These are phyloP conservation scores for Hyphopichia buzzinii DNA, from an alignment of 1,139 yeast genomes.

Conservation along the genomic window DNA sequence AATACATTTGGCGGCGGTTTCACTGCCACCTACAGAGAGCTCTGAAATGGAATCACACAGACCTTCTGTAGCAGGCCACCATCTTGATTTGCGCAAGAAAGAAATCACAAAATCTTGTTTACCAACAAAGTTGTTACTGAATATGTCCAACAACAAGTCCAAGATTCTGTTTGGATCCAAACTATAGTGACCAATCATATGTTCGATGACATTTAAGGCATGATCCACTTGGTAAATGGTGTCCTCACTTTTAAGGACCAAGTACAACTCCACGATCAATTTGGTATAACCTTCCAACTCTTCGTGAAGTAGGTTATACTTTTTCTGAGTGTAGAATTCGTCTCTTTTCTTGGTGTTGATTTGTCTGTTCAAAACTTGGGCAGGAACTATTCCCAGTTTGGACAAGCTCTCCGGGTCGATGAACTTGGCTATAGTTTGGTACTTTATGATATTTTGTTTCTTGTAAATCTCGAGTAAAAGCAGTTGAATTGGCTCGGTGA, in stretches of 20 bases:
- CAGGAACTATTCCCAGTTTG: slow-evolving; percentile 38
- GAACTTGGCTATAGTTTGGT: slow-evolving; percentile 34
- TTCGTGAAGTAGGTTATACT: slow-evolving; percentile 74
- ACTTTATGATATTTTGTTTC: slow-evolving; percentile 32
- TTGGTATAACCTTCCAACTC: slow-evolving; percentile 80
- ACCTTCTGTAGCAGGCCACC: slow-evolving; percentile 58
- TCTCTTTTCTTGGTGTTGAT: slow-evolving; percentile 49
- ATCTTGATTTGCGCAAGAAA: slow-evolving; percentile 51
- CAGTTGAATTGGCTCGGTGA: slow-evolving; percentile 22
- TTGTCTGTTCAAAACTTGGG: slow-evolving; percentile 33
- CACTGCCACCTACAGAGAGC: slow-evolving; percentile 53
- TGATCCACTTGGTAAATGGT: slow-evolving; percentile 42
- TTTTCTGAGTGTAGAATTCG: slow-evolving; percentile 64
- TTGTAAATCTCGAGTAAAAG: slow-evolving; percentile 26
- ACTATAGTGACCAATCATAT: slow-evolving; percentile 71
- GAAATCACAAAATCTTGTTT: slow-evolving; percentile 46
- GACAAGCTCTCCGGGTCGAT: slow-evolving; percentile 37
- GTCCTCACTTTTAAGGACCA: slow-evolving; percentile 41
- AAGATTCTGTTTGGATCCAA: slow-evolving; percentile 75
- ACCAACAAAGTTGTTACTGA: slow-evolving; percentile 41
- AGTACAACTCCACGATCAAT: slow-evolving; percentile 51
- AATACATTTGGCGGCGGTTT: slow-evolving; percentile 57
- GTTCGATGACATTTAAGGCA: slow-evolving; percentile 51
- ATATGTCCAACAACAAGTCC: slow-evolving; percentile 57
- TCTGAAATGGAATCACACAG: slow-evolving; percentile 29